Base-by-base conservation (phyloP, 768 basidiomycete genomes). In the Pulveroboletus sp. region DNA sequence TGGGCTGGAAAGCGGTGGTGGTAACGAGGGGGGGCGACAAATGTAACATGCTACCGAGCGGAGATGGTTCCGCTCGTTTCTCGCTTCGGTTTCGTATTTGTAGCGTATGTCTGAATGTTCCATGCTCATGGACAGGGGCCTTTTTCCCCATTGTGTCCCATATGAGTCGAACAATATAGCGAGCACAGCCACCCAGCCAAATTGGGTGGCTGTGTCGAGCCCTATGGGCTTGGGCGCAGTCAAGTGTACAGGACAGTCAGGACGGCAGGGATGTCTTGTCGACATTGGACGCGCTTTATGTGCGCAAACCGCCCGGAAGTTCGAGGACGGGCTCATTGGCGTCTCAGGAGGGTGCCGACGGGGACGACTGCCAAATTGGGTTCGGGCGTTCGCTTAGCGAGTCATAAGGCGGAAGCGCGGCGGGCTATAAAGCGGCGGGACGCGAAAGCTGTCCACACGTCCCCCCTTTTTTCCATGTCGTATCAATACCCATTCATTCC, bases 401-500 rank as follows among this genome's bases (percentile, higher is more conserved):
- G 62, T 69, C 67, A 63, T 54, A 51, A n/a, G 54, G 35, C 17
- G 36, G 10, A 18, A 3, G 21, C 38, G 14, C 39, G 53, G 49
- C 47, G 57, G 51, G 41, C 38, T 66, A 66, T 70, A 68, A 74
- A 72, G 49, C 27, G 49, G 45, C 54, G 59, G 54, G 53, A 50
- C 50, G 52, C 30, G 53, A 54, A 61, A 54, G 58, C 51, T 40
- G 13, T 8, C 47, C 10, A 1, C 43, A 56, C 37, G 55, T 51
- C 59, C 57, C 60, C 63, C 68, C 59, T 61, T 61, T 60, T 62
- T 56, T 56, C 63, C 66, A 79, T 78, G 77, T 77, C 78, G 62
- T 78, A 73, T 68, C 71, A 73, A 54, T 74, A 63, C 56, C 73
- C 75, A 56, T 74, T 71, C 67, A 63, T 70, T 57, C 68, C 67